phyloP scores from a whole-genome alignment of 2,329 filamentous ascomycete genomes.

The Colletotrichum sp. region DNA sequence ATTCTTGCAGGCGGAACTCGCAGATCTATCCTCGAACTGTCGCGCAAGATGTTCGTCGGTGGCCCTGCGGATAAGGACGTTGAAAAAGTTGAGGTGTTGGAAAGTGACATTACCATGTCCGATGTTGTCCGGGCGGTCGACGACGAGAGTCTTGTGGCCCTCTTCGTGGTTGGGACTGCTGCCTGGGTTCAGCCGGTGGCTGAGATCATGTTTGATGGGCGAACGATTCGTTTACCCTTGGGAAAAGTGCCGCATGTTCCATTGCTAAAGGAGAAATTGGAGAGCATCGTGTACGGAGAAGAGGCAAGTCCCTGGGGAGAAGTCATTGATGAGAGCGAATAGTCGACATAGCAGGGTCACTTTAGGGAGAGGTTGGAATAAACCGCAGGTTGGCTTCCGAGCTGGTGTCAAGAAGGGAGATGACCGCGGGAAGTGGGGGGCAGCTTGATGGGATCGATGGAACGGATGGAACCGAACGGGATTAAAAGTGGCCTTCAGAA shows the following conservation, averaged over 20 bases:
- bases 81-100: slow-evolving; percentile 71
- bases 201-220: slow-evolving; percentile 68
- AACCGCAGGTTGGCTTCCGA: not conserved
- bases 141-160: slow-evolving; percentile 80
- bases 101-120: slow-evolving; percentile 81
- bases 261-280: not conserved
- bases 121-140: slow-evolving; percentile 74
- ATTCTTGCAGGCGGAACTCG: not conserved
- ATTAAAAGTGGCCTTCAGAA: not conserved
- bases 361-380: not conserved
- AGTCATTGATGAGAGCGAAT: not conserved
- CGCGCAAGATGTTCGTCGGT: not conserved
- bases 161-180: slow-evolving; percentile 87
- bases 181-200: slow-evolving; percentile 51
- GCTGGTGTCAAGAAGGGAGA: not conserved
- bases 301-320: not conserved
- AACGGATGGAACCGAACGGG: not conserved
- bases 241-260: slow-evolving; percentile 33
- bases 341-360: not conserved
- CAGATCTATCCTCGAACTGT: not conserved
- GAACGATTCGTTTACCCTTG: slow-evolving; percentile 61
- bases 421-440: not conserved
- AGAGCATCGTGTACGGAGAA: not conserved
- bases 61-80: slow-evolving; percentile 39
- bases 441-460: not conserved